Conservation (phyloP, 345 rosid genomes). For the Aquilaria sinensis region DNA sequence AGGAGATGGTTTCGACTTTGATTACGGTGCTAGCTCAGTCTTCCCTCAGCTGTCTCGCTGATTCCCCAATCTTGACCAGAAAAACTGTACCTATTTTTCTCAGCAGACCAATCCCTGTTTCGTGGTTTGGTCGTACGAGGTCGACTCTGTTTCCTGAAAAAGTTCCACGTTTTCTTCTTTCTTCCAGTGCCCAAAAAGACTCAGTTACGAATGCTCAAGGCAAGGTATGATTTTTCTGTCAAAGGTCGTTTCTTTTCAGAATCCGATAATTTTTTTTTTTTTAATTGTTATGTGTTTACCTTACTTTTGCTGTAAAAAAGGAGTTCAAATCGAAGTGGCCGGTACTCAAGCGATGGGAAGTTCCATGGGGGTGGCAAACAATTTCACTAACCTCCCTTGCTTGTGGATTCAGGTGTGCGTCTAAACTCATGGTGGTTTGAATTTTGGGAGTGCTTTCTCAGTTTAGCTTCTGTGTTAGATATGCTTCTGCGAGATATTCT, state of each 20-base stretch:
- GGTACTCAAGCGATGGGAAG: constrained; percentile 77
- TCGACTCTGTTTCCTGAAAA: constrained; percentile 13
- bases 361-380: constrained; percentile 92
- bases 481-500: neutral
- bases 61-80: constrained; percentile 12
- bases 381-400: constrained; percentile 80
- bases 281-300: neutral
- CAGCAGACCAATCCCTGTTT: constrained; percentile 8
- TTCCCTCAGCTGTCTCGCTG: constrained; percentile 23
- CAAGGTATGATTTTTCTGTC: constrained; percentile 13
- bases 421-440: neutral
- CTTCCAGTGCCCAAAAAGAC: constrained; percentile 47
- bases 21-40: constrained; percentile 34
- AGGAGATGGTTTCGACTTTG: constrained; percentile 34
- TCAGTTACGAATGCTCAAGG: constrained; percentile 28
- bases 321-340: constrained; percentile 39
- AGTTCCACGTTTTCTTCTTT: constrained; percentile 25
- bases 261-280: neutral
- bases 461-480: neutral
- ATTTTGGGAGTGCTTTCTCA: neutral
- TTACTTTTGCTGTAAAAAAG: constrained; percentile 13
- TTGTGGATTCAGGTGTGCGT: constrained; percentile 72
- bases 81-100: constrained; percentile 12
- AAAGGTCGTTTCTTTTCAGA: neutral
- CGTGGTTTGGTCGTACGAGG: constrained; percentile 17